Percentiles rank a stretch among this genome's conserved stretches.
Conservation (phyloP, 305 asterid species). For the Fraxinus nigra region DNA sequence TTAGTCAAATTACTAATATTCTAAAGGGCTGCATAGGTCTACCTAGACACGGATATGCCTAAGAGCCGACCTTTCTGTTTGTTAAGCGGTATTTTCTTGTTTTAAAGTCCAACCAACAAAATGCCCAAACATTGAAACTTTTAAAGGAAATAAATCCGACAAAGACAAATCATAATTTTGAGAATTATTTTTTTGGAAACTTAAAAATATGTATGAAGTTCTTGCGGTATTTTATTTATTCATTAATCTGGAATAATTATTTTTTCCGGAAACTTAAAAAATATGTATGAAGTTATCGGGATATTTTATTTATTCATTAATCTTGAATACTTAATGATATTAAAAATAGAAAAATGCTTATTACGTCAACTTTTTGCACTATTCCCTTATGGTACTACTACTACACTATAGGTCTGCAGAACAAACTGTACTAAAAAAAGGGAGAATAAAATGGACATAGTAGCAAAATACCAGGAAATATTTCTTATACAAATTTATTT, state of each 20-base stretch:
- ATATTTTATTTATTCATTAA: neutral
- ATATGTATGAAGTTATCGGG: neutral
- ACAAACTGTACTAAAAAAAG: neutral
- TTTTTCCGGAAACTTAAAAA: neutral
- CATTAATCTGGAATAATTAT: neutral
- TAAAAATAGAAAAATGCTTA: neutral
- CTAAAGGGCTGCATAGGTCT: neutral
- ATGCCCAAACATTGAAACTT: neutral
- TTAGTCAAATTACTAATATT: neutral
- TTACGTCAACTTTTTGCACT: neutral
- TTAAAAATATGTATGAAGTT: neutral
- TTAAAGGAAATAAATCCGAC: neutral
- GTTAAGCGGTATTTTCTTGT: neutral
- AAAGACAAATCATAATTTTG: too few species aligned
- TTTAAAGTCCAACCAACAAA: neutral
- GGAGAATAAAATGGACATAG: neutral
- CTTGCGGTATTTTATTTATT: neutral
- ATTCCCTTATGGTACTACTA: neutral
- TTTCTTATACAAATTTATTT: conserved; percentile 18
- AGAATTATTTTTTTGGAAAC: neutral
- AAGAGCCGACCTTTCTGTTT: neutral
- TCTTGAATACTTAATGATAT: neutral
- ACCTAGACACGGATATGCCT: neutral
- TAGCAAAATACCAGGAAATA: neutral
- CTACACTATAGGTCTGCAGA: neutral